phyloP scores from a whole-genome alignment of 352 stramenopile species.

The Phytopythium montanum region DNA sequence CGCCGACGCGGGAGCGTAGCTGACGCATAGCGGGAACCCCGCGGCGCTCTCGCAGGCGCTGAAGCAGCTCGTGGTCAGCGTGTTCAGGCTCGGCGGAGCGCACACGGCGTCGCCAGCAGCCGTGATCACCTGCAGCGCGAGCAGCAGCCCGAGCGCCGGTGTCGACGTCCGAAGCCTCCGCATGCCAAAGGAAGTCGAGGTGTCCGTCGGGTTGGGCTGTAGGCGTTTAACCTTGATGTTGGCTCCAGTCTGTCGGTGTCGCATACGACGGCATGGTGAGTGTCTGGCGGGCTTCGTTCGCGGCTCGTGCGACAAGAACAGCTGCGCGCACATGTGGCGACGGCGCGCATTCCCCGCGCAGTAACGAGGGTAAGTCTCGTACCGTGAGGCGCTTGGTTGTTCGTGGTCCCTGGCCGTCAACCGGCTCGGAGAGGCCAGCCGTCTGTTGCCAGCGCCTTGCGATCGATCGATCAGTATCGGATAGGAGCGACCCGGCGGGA shows the following conservation, averaged over 20 bases:
- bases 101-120: slow-evolving; percentile 17
- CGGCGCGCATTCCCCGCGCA: neutral
- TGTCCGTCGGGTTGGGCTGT: neutral
- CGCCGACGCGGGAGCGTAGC: slow-evolving; percentile 37
- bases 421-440: too few relatives aligned
- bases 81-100: slow-evolving; percentile 36
- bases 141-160: neutral
- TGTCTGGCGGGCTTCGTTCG: neutral
- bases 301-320: slow-evolving; percentile 3
- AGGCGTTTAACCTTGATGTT: too few relatives aligned
- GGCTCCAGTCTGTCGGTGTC: neutral
- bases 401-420: too few relatives aligned
- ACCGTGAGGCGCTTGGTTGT: too few relatives aligned
- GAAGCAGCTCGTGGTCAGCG: slow-evolving; percentile 58
- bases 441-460: neutral
- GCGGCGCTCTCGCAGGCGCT: slow-evolving; percentile 23
- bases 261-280: neutral
- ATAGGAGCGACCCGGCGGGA: neutral
- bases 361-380: too few relatives aligned
- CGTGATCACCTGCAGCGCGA: neutral
- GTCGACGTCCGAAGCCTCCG: neutral
- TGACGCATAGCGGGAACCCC: slow-evolving; percentile 51
- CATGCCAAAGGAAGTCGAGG: neutral
- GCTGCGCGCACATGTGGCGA: slow-evolving; percentile 1
- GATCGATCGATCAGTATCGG: too few relatives aligned